Base-by-base conservation (phyloP, 495 filamentous ascomycete species). In the Cryomyces minteri region DNA sequence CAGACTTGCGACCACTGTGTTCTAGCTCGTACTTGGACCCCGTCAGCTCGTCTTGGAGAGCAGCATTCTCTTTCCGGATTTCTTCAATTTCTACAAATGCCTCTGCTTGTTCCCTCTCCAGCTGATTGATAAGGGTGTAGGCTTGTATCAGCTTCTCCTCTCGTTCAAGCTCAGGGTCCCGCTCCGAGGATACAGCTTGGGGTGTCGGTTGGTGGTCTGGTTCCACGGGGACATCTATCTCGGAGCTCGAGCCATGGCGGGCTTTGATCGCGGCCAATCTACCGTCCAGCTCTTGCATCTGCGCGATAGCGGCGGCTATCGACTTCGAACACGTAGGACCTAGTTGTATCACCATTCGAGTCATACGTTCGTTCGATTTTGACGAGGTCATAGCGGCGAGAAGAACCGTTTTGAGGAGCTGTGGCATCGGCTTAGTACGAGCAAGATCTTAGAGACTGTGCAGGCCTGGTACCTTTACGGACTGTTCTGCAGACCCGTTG, bases 11-110 rank as follows among this genome's bases (percentile, higher is more conserved):
- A 9, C 54, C 54, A 29, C 53, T 51, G 6, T 34, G 39, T 38
- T 60, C 57, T 8, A 65, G 51, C 39, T 60, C 54, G 10, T 49
- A 40, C 8, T 51, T 51, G 34, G 58, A 58, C 28, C 55, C 58
- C 25, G 58, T 56, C 29, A 64, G 53, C 34, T 60, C 55, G 48
- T 62, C 62, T 42, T 64, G 56, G 5, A 64, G 53, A 18, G 49
- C 48, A 11, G 58, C 52, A 37, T 57, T 54, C 14, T 51, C 46
- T 14, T 51, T 40, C 9, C 51, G 52, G 6, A 50, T 43, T 45
- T 49, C 46, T 25, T 56, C 48, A 8, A 63, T 43, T 39, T 63
- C 59, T 28, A 31, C 44, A 29, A 54, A 46, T 14, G 45, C 45
- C 5, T 32, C 31, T 4, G 39, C 44, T 5, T 57, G 43, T 32